Conservation (phyloP, 176 grass and related monocot genomes). For the Coix lacrymajobi region DNA sequence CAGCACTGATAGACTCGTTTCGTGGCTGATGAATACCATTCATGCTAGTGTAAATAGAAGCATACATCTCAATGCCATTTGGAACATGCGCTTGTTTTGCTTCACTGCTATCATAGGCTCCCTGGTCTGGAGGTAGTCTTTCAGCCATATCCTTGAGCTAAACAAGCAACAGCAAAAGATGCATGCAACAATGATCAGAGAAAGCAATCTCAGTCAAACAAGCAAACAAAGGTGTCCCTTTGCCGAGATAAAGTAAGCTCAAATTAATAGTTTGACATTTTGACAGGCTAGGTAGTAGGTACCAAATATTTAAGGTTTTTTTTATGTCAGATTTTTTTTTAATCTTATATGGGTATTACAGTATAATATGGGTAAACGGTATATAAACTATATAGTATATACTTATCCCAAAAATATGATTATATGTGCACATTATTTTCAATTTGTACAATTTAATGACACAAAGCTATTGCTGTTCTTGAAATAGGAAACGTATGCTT, state of each 20-base stretch:
- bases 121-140: constrained; percentile 66
- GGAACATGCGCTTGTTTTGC: constrained; percentile 32
- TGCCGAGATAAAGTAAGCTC: constrained; percentile 10
- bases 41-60: constrained; percentile 36
- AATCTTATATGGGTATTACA: neutral
- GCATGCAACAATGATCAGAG: constrained; percentile 8
- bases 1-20: constrained; percentile 37
- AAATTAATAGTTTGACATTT: neutral
- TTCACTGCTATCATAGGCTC: constrained; percentile 46
- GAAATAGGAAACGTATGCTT: constrained; percentile 1
- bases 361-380: neutral
- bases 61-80: constrained; percentile 46
- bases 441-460: neutral
- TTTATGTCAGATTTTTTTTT: neutral
- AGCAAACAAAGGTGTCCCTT: constrained; percentile 3
- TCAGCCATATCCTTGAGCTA: constrained; percentile 97
- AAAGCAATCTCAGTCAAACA: neutral
- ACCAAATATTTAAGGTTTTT: neutral
- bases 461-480: neutral
- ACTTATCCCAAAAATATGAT: neutral
- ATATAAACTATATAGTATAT: neutral
- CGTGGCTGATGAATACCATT: constrained; percentile 53
- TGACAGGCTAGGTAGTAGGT: constrained; percentile 4
- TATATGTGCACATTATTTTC: constrained; percentile 14
- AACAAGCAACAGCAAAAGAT: constrained; percentile 21